A percentile compares a stretch with the other conserved stretches of the same genome.
Conservation (phyloP, 2,329 filamentous ascomycete species). For the Alternaria viburni region DNA sequence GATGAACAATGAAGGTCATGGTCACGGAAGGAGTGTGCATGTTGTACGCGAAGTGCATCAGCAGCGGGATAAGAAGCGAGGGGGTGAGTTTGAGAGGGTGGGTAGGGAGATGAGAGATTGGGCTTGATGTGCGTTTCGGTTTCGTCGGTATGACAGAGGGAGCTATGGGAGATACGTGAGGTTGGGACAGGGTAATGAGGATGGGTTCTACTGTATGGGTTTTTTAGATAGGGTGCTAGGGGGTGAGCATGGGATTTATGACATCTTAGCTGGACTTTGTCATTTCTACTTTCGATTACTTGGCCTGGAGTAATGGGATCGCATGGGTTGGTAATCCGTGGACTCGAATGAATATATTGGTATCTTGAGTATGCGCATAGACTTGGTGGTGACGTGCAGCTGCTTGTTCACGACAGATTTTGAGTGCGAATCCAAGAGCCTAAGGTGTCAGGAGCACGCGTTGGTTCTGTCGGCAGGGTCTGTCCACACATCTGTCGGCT, state of each 20-base stretch:
- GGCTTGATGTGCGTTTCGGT: constrained; percentile 4
- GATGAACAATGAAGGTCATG: neutral
- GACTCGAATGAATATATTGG: neutral
- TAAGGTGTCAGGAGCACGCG: no score
- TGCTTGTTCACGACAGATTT: no score
- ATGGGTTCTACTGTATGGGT: neutral
- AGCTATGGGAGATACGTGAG: no score
- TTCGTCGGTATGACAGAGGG: neutral
- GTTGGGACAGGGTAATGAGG: neutral
- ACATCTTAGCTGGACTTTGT: neutral
- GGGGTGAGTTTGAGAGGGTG: constrained; percentile 7
- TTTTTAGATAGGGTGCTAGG: neutral
- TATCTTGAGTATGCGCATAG: neutral
- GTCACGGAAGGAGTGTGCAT: constrained; percentile 23
- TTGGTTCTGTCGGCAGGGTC: no score
- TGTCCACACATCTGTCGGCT: neutral
- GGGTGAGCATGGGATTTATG: neutral
- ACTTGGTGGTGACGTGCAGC: no score
- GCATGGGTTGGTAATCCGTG: neutral
- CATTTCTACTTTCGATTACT: neutral
- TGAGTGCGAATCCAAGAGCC: no score
- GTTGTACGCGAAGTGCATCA: constrained; percentile 36
- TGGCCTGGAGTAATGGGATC: neutral
- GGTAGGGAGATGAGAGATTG: constrained; percentile 11
- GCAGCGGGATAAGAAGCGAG: constrained; percentile 12